Evolutionary conservation across 371 early-diverging fungal species (phyloP).

Genomic region (Dichotomocladium elegans): DNA sequence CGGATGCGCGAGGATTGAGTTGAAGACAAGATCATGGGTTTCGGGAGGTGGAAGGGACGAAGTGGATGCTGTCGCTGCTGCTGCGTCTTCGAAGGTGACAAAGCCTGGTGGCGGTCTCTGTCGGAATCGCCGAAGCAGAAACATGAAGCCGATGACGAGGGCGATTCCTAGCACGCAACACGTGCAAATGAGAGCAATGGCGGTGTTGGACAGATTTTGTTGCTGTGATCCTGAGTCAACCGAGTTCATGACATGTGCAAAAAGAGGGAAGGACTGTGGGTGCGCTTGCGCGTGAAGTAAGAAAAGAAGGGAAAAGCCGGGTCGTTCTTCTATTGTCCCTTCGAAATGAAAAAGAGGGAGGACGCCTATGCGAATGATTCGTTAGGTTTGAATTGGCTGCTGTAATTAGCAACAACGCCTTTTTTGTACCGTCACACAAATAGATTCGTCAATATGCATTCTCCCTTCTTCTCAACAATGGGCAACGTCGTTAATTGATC

Average conservation of each 20-base stretch:
- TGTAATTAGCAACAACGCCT: too few species aligned
- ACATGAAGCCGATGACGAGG: conserved; percentile 1
- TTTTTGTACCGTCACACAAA: too few species aligned
- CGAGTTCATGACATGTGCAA: not conserved
- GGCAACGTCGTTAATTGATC: too few species aligned
- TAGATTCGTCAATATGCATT: too few species aligned
- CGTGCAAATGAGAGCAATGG: conserved; percentile 6
- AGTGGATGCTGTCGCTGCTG: not conserved
- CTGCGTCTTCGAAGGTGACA: conserved; percentile 2
- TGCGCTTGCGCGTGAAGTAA: not conserved
- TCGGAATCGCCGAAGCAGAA: conserved; percentile 2
- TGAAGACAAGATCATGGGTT: conserved; percentile 8
- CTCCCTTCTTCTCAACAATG: too few species aligned
- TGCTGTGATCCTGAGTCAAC: too few species aligned
- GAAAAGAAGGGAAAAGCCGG: not conserved
- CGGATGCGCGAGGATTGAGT: conserved; percentile 5
- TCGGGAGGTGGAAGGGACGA: conserved; percentile 4
- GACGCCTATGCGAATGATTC: too few species aligned
- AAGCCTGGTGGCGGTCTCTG: not conserved
- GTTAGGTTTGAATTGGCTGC: too few species aligned
- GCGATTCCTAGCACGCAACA: conserved; percentile 3
- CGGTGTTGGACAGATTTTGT: not conserved
- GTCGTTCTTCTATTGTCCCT: too few species aligned
- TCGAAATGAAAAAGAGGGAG: too few species aligned
- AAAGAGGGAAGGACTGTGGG: not conserved